A percentile compares a stretch with the other conserved stretches of the same genome.
These are phyloP conservation scores for Nepenthes mirabilis DNA, from an alignment of 148 eudicot species.

Conservation along the genomic window DNA sequence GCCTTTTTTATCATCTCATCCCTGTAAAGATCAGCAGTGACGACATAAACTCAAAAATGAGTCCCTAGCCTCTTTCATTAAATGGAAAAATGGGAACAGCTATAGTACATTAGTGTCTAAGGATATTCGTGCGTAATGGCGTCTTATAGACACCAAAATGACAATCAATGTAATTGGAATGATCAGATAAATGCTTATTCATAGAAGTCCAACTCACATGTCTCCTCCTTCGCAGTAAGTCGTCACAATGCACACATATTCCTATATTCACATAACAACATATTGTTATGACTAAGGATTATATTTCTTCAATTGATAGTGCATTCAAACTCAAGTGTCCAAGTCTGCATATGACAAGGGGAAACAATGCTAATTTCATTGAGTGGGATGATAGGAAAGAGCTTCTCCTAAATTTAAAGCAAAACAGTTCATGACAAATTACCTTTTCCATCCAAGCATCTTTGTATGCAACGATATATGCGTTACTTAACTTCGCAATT, in stretches of 20 bases:
- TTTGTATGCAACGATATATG: conserved; percentile 57
- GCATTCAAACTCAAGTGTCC: too few species aligned
- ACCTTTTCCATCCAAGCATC: conserved; percentile 90
- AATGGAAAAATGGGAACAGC: background rate
- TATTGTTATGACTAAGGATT: background rate
- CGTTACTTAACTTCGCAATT: conserved; percentile 55
- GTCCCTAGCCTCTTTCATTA: background rate
- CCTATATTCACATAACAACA: conserved; percentile 25
- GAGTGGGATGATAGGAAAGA: background rate
- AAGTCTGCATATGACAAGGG: too few species aligned
- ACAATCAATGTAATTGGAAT: background rate
- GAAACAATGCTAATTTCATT: background rate
- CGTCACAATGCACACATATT: conserved; percentile 69
- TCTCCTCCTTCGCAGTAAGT: conserved; percentile 92
- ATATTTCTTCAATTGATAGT: background rate
- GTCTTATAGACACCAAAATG: background rate
- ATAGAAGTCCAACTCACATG: conserved; percentile 48
- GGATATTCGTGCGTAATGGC: background rate
- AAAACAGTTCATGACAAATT: background rate
- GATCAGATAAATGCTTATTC: background rate
- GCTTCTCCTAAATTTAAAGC: background rate
- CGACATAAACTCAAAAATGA: background rate
- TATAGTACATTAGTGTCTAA: too few species aligned
- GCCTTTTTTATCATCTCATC: conserved; percentile 51
- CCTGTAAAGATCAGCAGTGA: conserved; percentile 28